Conservation (phyloP, 306 rosid species). For the Begonia loranthoides region DNA sequence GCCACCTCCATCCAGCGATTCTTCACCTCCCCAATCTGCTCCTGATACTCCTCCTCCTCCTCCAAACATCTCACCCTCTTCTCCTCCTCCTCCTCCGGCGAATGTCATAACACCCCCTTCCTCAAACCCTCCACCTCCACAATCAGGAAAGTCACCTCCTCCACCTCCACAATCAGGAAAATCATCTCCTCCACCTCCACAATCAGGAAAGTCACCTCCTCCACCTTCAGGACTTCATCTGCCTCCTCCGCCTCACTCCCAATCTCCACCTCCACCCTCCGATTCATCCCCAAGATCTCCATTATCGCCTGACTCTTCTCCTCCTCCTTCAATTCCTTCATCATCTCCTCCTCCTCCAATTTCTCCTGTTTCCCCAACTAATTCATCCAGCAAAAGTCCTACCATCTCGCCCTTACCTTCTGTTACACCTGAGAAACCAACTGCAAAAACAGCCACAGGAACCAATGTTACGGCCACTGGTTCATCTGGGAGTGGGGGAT, state of each 20-base stretch:
- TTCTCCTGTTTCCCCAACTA: conserved; percentile 22
- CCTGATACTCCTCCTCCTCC: conserved; percentile 22
- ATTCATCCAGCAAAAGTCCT: conserved; percentile 20
- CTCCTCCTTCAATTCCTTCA: conserved; percentile 52
- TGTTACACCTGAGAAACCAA: conserved; percentile 34
- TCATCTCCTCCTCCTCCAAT: conserved; percentile 43
- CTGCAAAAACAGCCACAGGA: conserved; percentile 33
- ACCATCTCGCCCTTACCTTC: conserved; percentile 4
- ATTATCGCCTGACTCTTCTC: conserved; percentile 23
- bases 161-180: too few species aligned
- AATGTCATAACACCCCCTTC: conserved; percentile 33
- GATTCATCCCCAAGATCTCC: conserved; percentile 24
- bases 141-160: conserved; percentile 29
- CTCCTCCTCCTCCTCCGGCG: conserved; percentile 32
- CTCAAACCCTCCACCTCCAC: conserved; percentile 36
- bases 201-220: conserved; percentile 29
- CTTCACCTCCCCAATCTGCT: conserved; percentile 54
- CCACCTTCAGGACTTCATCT: conserved; percentile 20
- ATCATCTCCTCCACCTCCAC: conserved; percentile 48
- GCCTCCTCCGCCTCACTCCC: conserved; percentile 12
- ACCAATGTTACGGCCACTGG: conserved; percentile 8
- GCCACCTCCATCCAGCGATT: conserved; percentile 19
- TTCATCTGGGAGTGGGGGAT: conserved; percentile 29
- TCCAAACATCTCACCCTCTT: conserved; percentile 16
- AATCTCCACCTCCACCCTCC: conserved; percentile 12